phyloP scores from a whole-genome alignment of 768 basidiomycete genomes.

The Calvatia gigantea region DNA sequence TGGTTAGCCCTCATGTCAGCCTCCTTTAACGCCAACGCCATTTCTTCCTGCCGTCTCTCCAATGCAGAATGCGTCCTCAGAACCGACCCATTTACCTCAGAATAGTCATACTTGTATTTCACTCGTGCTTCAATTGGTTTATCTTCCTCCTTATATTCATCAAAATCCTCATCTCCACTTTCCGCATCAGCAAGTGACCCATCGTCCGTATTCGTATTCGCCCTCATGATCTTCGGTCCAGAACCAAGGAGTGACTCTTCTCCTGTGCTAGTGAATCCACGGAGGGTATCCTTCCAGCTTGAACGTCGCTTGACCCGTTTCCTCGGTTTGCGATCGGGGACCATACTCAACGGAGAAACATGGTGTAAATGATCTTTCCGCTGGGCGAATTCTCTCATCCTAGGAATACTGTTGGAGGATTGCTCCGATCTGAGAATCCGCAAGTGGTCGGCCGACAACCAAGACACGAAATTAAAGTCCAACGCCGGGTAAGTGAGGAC shows the following conservation, averaged over 20 bases:
- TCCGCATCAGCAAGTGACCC: conserved; percentile 53
- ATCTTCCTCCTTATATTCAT: conserved; percentile 60
- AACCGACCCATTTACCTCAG: conserved; percentile 17
- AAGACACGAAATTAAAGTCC: conserved; percentile 98
- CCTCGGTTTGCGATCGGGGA: conserved; percentile 59
- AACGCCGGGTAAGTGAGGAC: conserved; percentile 89
- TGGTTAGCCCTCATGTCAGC: conserved; percentile 44
- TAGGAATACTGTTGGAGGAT: conserved; percentile 76
- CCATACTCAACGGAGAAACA: conserved; percentile 88
- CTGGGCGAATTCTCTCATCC: conserved; percentile 62
- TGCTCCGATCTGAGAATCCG: conserved; percentile 85
- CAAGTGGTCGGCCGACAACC: conserved; percentile 87
- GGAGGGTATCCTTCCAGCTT: conserved; percentile 61
- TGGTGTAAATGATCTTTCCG: conserved; percentile 90
- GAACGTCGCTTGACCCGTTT: conserved; percentile 50
- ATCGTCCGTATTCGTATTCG: conserved; percentile 26
- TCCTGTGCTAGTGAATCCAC: conserved; percentile 40
- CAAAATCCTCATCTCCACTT: conserved; percentile 48
- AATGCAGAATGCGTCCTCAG: conserved; percentile 35
- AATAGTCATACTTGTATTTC: conserved; percentile 47
- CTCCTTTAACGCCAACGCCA: conserved; percentile 48
- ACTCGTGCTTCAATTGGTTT: conserved; percentile 75
- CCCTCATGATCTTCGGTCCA: conserved; percentile 7
- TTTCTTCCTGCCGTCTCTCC: conserved; percentile 48
- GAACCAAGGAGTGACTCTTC: conserved; percentile 21